Percentiles rank a stretch among this genome's conserved stretches.
Conservation (phyloP, 208 protist genomes). For the Trypanosoma platydactyli region DNA sequence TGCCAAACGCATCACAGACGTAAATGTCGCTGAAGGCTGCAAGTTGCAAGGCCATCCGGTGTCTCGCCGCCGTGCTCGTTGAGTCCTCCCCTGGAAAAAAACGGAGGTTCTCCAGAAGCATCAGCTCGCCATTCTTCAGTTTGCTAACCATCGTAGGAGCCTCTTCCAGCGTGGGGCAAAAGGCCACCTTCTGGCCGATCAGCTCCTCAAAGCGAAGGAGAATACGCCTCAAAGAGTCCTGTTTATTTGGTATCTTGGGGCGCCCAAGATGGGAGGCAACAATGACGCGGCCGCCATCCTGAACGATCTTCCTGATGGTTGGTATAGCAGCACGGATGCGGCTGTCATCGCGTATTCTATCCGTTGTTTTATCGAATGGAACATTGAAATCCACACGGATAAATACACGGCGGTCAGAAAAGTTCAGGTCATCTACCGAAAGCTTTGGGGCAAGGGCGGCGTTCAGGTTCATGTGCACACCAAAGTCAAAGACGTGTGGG, state of each 20-base stretch:
- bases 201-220: constrained; percentile 88
- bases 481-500: constrained; percentile 83
- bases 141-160: constrained; percentile 55
- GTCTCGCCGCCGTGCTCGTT: constrained; percentile 70
- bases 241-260: constrained; percentile 94
- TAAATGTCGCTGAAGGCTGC: constrained; percentile 97
- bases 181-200: constrained; percentile 65
- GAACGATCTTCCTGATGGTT: constrained; percentile 95
- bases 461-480: constrained; percentile 86
- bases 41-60: constrained; percentile 87
- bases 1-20: constrained; percentile 99
- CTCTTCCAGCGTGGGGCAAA: constrained; percentile 56
- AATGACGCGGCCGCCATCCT: constrained; percentile 85
- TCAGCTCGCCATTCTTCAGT: constrained; percentile 90
- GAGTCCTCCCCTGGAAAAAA: constrained; percentile 99
- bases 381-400: constrained; percentile 99
- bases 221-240: constrained; percentile 93
- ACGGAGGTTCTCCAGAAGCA: constrained; percentile 99
- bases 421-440: constrained; percentile 85
- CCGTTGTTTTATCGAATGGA: constrained; percentile 91
- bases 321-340: constrained; percentile 96
- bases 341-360: constrained; percentile 94
- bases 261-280: constrained; percentile 98
- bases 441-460: constrained; percentile 87
- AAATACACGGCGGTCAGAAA: constrained; percentile 93